phyloP scores from a whole-genome alignment of 371 early-diverging fungal genomes.

The Apophysomyces trapeziformis region DNA sequence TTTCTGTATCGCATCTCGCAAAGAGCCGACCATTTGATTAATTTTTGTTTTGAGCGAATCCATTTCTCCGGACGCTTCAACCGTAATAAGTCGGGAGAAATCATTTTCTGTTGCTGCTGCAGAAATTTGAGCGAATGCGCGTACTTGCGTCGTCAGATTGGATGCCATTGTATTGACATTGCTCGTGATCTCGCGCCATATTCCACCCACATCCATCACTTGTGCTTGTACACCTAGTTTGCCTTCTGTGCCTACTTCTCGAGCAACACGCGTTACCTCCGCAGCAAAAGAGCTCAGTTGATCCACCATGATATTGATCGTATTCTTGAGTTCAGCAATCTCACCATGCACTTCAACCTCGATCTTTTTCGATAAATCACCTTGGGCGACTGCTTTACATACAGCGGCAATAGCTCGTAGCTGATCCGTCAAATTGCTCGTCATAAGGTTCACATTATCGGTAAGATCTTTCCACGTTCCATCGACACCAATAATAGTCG shows the following conservation, averaged over 20 bases:
- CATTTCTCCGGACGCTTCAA: conserved; percentile 70
- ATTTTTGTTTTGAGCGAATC: conserved; percentile 74
- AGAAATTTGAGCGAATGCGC: conserved; percentile 62
- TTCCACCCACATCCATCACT: conserved; percentile 51
- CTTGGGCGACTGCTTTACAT: conserved; percentile 59
- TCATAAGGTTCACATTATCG: conserved; percentile 63
- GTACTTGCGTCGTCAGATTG: conserved; percentile 53
- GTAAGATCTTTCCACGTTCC: conserved; percentile 65
- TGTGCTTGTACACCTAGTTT: conserved; percentile 40
- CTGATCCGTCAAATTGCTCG: conserved; percentile 59
- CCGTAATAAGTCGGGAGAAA: conserved; percentile 63
- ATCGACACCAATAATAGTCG: conserved; percentile 45
- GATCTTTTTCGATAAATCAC: conserved; percentile 47
- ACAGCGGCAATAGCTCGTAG: conserved; percentile 57
- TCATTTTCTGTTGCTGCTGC: conserved; percentile 63
- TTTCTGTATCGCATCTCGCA: conserved; percentile 67
- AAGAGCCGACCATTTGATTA: conserved; percentile 66
- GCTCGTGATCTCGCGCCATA: conserved; percentile 54
- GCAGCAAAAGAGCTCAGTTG: conserved; percentile 45
- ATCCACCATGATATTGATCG: conserved; percentile 53
- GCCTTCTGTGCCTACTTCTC: conserved; percentile 58
- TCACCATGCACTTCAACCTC: conserved; percentile 38
- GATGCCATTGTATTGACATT: conserved; percentile 55
- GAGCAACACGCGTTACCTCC: conserved; percentile 48
- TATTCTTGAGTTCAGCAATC: conserved; percentile 41